Conservation (phyloP, 2,329 filamentous ascomycete species). For the Fulvia fulva region DNA sequence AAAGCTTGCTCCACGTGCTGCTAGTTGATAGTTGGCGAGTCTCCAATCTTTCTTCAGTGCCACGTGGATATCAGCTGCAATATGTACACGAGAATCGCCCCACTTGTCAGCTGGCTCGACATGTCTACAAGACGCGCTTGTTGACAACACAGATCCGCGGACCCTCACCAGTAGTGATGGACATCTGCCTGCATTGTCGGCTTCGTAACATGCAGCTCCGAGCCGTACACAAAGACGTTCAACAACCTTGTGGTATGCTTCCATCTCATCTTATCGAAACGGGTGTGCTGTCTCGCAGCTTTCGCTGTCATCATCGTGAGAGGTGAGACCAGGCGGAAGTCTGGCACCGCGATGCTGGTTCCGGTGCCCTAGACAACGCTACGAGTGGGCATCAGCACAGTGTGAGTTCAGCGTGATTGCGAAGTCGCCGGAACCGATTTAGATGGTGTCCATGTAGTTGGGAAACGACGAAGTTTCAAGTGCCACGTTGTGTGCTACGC, state of each 20-base stretch:
- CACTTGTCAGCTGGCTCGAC: background rate
- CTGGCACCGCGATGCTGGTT: background rate
- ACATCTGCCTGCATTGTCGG: too few relatives aligned
- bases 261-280: too few relatives aligned
- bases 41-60: background rate
- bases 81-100: background rate
- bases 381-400: background rate
- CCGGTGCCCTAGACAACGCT: background rate
- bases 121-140: background rate
- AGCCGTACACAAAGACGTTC: too few relatives aligned
- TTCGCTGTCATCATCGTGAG: too few relatives aligned
- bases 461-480: too few relatives aligned
- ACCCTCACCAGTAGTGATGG: too few relatives aligned
- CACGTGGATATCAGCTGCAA: background rate
- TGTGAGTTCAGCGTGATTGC: background rate
- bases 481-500: background rate
- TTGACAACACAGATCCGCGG: too few relatives aligned
- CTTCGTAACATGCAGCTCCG: too few relatives aligned
- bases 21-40: background rate
- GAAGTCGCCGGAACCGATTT: background rate
- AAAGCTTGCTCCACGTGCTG: background rate
- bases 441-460: background rate
- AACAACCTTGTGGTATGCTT: too few relatives aligned
- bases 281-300: too few relatives aligned
- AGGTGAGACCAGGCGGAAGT: background rate